Percentiles rank a stretch among this genome's conserved stretches.
phyloP scores from a whole-genome alignment of 2,329 filamentous ascomycete species.

The Periconia sp. region DNA sequence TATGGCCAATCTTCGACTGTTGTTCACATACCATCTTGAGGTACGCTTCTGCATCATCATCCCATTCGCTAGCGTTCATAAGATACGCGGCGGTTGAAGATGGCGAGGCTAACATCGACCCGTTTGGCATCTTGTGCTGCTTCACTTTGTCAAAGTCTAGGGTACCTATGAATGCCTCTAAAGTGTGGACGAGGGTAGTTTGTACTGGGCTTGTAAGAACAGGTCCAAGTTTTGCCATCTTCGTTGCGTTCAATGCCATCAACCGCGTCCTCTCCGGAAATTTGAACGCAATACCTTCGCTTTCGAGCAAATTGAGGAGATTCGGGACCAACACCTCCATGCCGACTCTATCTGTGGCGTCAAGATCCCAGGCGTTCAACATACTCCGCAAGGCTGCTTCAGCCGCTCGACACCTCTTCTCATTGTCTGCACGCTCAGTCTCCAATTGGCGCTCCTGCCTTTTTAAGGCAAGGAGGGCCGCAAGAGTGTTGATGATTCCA shows the following conservation, averaged over 20 bases:
- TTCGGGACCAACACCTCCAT: slow-evolving; percentile 45
- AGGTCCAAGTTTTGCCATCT: slow-evolving; percentile 9
- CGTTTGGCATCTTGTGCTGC: slow-evolving; percentile 7
- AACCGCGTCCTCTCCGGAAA: slow-evolving; percentile 25
- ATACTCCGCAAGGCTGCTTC: slow-evolving; percentile 20
- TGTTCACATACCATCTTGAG: slow-evolving; percentile 31
- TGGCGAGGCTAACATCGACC: slow-evolving; percentile 45
- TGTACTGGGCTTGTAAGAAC: slow-evolving; percentile 14
- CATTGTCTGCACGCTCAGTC: too few species aligned
- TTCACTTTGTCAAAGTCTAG: slow-evolving; percentile 46
- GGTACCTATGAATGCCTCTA: slow-evolving; percentile 47
- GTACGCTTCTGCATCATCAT: slow-evolving; percentile 38
- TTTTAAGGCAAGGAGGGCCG: slow-evolving; percentile 35
- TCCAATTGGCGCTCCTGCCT: too few species aligned
- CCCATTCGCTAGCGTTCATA: slow-evolving; percentile 37
- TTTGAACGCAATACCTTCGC: slow-evolving; percentile 30
- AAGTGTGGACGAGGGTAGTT: slow-evolving; percentile 44
- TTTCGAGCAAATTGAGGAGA: slow-evolving; percentile 34
- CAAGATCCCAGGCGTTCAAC: slow-evolving; percentile 37
- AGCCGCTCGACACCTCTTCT: slow-evolving; percentile 16
- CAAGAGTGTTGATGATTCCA: slow-evolving; percentile 43
- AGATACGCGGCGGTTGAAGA: slow-evolving; percentile 49
- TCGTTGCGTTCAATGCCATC: slow-evolving; percentile 6
- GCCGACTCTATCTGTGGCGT: slow-evolving; percentile 35
- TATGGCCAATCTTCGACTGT: slow-evolving; percentile 17